Conservation (phyloP, 2,329 filamentous ascomycete species). For the Tolypocladium endophyticum region DNA sequence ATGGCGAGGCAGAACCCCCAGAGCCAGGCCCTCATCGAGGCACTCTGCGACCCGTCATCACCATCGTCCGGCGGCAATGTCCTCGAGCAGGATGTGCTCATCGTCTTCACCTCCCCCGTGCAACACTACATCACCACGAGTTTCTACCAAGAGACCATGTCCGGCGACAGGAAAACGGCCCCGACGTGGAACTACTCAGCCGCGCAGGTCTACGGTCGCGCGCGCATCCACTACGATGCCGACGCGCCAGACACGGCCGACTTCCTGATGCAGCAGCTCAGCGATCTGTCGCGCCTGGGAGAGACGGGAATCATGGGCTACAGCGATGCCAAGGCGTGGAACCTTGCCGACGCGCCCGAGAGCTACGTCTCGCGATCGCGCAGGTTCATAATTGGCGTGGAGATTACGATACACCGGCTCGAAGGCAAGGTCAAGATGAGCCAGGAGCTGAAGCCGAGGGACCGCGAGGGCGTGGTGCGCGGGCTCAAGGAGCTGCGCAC, state of each 20-base stretch:
- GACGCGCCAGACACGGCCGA: slow-evolving; percentile 28
- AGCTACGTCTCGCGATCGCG: slow-evolving; percentile 41
- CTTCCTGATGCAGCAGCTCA: slow-evolving; percentile 41
- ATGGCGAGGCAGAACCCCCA: slow-evolving; percentile 54
- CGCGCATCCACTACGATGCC: slow-evolving; percentile 40
- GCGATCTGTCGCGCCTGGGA: slow-evolving; percentile 36
- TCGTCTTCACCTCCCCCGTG: slow-evolving; percentile 47
- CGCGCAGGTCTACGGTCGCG: slow-evolving; percentile 50
- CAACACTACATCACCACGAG: slow-evolving; percentile 60
- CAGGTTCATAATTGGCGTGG: slow-evolving; percentile 49
- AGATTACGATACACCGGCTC: slow-evolving; percentile 42
- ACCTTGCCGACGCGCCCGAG: slow-evolving; percentile 43
- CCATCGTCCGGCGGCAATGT: slow-evolving; percentile 7
- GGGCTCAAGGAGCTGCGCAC: slow-evolving; percentile 35
- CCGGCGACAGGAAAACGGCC: slow-evolving; percentile 46
- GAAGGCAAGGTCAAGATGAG: slow-evolving; percentile 58
- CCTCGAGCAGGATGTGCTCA: slow-evolving; percentile 42
- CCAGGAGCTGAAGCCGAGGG: slow-evolving; percentile 43
- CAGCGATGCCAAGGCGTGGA: slow-evolving; percentile 36
- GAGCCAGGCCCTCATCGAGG: slow-evolving; percentile 47
- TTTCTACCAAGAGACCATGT: slow-evolving; percentile 57
- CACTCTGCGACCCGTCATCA: slow-evolving; percentile 9
- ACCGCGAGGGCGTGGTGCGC: slow-evolving; percentile 43
- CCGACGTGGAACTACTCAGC: slow-evolving; percentile 63
- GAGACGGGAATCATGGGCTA: slow-evolving; percentile 49